Evolutionary conservation across 495 filamentous ascomycete species (phyloP).

Genomic region (Daldinia vernicosa): DNA sequence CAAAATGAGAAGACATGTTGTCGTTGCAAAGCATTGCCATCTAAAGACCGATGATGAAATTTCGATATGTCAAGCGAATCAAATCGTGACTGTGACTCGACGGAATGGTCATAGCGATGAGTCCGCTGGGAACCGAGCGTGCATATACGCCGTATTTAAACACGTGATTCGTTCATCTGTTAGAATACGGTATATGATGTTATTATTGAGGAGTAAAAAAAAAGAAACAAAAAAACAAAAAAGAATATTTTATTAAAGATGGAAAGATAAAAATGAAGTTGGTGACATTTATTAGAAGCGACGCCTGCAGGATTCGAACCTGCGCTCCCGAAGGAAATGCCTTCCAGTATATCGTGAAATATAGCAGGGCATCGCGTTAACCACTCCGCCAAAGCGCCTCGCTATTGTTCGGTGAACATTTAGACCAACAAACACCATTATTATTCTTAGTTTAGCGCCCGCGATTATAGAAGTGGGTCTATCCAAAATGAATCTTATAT

Average conservation of each 20-base stretch:
- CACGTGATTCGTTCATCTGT: not conserved
- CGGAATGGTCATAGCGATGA: not conserved
- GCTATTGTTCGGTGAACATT: not conserved
- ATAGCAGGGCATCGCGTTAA: slow-evolving; percentile 26
- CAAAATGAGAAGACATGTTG: not conserved
- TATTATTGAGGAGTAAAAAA: not conserved
- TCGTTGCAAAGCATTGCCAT: not conserved
- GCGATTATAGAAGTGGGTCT: not conserved
- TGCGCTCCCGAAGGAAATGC: slow-evolving; percentile 33
- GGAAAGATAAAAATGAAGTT: not conserved
- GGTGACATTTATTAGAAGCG: slow-evolving; percentile 6
- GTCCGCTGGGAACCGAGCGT: not conserved
- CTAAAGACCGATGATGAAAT: not conserved
- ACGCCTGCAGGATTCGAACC: slow-evolving; percentile 30
- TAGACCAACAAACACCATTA: not conserved
- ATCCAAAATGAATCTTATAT: not conserved
- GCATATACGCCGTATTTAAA: not conserved
- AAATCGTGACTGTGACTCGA: not conserved
- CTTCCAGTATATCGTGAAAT: slow-evolving; percentile 2
- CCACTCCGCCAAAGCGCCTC: slow-evolving; percentile 20
- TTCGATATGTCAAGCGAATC: not conserved
- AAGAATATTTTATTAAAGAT: not conserved
- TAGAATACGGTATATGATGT: too few species aligned
- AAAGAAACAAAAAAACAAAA: not conserved
- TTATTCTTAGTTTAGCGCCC: not conserved